These are phyloP conservation scores for Ormosia emarginata DNA, from an alignment of 306 rosid genomes.

Conservation along the genomic window DNA sequence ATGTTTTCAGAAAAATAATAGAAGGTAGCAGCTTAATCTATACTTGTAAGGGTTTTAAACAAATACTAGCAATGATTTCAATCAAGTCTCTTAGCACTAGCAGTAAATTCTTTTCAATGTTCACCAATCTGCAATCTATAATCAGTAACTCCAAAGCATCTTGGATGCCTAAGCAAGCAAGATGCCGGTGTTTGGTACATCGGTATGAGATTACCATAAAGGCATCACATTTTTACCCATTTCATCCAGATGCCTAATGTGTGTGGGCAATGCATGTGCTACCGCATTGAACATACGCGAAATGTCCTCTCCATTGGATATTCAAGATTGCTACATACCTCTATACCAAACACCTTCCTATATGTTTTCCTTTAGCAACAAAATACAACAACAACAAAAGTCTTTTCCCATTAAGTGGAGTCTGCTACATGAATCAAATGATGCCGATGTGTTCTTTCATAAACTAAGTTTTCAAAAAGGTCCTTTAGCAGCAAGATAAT, in stretches of 20 bases:
- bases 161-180: constrained; percentile 2
- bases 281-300: neutral
- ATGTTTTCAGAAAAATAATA: neutral
- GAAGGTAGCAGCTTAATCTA: neutral
- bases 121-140: neutral
- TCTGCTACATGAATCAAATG: neutral
- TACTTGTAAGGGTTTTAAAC: constrained; percentile 3
- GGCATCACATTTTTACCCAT: neutral
- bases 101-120: neutral
- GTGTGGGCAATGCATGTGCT: too few species aligned
- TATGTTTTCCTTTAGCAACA: neutral
- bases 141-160: neutral
- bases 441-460: neutral
- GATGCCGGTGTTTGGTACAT: neutral
- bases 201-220: neutral
- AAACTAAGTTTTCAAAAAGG: too few species aligned
- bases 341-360: neutral
- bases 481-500: neutral
- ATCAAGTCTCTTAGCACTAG: neutral
- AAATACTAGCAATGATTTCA: neutral
- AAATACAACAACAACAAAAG: neutral
- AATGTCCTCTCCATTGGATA: neutral
- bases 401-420: neutral
- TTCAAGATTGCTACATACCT: neutral
- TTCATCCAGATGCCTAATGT: neutral